phyloP scores from a whole-genome alignment of 208 protist genomes.

The Angomonas ambiguus region DNA sequence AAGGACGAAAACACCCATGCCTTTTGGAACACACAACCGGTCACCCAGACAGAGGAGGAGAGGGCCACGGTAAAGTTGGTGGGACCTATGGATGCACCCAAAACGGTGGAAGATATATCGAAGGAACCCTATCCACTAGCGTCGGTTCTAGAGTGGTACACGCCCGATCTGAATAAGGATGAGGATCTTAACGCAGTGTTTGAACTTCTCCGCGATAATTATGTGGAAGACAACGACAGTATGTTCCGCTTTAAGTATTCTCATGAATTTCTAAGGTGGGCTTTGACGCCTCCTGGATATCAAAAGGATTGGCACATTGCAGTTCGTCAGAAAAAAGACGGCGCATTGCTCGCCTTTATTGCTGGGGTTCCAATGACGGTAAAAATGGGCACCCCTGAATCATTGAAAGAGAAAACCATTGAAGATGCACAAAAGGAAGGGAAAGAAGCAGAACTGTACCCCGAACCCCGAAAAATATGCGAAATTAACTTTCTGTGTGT shows the following conservation, averaged over 20 bases:
- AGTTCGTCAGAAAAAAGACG: conserved; percentile 88
- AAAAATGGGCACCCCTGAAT: conserved; percentile 59
- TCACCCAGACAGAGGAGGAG: conserved; percentile 45
- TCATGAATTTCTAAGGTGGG: conserved; percentile 97
- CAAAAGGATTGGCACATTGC: conserved; percentile 95
- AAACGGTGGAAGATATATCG: conserved; percentile 83
- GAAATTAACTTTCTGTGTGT: conserved; percentile 99
- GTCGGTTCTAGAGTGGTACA: conserved; percentile 93
- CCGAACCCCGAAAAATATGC: conserved; percentile 74
- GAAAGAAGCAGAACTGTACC: conserved; percentile 7
- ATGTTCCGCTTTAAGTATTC: conserved; percentile 99
- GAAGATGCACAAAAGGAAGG: neutral
- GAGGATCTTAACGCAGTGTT: conserved; percentile 87
- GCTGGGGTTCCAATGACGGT: conserved; percentile 92
- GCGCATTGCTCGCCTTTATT: conserved; percentile 97
- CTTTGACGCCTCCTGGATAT: conserved; percentile 95
- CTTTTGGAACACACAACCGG: conserved; percentile 87
- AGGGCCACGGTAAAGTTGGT: conserved; percentile 11
- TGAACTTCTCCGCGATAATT: conserved; percentile 96
- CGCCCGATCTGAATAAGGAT: conserved; percentile 76
- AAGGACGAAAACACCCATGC: conserved; percentile 24
- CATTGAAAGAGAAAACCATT: conserved; percentile 7
- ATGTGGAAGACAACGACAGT: conserved; percentile 98
- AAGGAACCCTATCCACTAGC: conserved; percentile 90
- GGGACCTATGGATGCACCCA: conserved; percentile 59